Evolutionary conservation across 202 grass and related monocot species (phyloP).

Genomic region (Zoysia matrella): DNA sequence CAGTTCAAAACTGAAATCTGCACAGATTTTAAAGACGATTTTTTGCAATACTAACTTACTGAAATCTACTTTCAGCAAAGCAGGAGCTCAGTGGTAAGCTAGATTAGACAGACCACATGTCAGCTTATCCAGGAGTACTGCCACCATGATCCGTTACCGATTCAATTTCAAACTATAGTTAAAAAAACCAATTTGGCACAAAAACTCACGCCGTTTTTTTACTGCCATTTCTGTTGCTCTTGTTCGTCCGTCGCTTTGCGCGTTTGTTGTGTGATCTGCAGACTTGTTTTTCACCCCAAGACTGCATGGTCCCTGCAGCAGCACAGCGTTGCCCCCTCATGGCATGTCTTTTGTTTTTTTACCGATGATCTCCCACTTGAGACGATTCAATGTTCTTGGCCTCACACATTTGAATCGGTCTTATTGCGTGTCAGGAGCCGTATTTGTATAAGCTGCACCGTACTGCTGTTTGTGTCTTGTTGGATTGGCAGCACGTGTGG

Average conservation of each 20-base stretch:
- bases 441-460: conserved; percentile 47
- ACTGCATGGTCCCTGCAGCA: not conserved
- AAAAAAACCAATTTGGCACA: conserved; percentile 30
- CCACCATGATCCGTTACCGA: conserved; percentile 25
- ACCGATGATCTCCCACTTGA: conserved; percentile 24
- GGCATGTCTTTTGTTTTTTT: not conserved
- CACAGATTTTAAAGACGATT: not conserved
- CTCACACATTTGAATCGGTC: conserved; percentile 47
- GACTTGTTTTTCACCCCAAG: conserved; percentile 55
- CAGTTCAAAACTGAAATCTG: not conserved
- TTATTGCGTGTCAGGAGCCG: conserved; percentile 42
- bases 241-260: conserved; percentile 50
- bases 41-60: too few relatives aligned
- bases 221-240: conserved; percentile 20
- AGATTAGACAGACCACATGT: conserved; percentile 15
- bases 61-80: not conserved
- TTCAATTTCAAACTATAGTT: conserved; percentile 37
- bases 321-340: not conserved
- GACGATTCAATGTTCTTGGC: conserved; percentile 37
- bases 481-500: conserved; percentile 35
- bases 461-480: conserved; percentile 31
- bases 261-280: conserved; percentile 48
- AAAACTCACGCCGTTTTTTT: conserved; percentile 26
- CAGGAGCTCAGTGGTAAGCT: not conserved
- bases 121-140: not conserved